These are phyloP conservation scores for Juncus effusus DNA, from an alignment of 176 grass and related monocot genomes.

Conservation along the genomic window DNA sequence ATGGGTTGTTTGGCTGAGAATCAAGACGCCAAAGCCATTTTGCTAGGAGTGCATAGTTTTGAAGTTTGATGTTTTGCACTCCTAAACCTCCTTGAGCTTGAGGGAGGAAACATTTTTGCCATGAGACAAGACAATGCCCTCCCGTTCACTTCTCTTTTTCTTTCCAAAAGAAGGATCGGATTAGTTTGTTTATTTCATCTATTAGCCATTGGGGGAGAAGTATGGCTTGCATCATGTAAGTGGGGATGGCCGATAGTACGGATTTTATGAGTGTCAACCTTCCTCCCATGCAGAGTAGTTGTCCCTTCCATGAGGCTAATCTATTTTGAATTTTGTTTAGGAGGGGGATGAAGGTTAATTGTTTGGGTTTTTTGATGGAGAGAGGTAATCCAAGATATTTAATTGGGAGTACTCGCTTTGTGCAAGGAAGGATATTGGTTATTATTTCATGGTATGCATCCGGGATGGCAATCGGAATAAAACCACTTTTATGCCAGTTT, in stretches of 20 bases:
- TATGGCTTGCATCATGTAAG: too few relatives aligned
- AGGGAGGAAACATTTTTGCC: background rate
- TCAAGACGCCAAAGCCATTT: background rate
- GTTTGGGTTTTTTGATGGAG: background rate
- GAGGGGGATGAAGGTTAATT: background rate
- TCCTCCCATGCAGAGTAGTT: background rate
- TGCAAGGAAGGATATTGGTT: background rate
- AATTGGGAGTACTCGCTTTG: background rate
- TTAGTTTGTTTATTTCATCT: background rate
- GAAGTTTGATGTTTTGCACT: background rate
- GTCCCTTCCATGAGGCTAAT: background rate
- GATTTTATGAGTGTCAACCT: background rate
- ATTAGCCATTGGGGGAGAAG: background rate
- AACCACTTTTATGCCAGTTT: background rate
- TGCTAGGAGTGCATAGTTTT: background rate
- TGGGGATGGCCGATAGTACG: background rate
- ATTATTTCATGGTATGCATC: background rate
- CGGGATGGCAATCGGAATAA: background rate
- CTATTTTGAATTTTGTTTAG: background rate
- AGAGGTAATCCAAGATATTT: slow-evolving; percentile 22
- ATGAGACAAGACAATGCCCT: slow-evolving; percentile 6
- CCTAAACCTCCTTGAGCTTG: background rate
- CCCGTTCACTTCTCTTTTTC: background rate
- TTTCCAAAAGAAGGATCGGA: background rate
- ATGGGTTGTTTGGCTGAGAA: background rate